Base-by-base conservation (phyloP, 164 flowering plant genomes). In the Berberis vulgaris region DNA sequence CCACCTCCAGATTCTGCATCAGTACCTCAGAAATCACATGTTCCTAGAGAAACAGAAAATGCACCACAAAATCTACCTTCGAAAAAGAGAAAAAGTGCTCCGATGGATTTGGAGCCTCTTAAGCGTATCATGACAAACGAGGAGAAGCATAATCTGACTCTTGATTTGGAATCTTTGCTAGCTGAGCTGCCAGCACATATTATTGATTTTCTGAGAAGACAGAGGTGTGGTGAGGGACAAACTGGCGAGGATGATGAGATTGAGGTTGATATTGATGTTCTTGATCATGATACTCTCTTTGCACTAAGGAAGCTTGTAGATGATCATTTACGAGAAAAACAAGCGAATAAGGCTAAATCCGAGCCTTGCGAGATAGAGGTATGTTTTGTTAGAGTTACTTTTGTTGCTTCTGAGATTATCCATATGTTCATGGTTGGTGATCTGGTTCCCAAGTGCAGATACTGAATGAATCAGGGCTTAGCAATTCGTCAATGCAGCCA, bases 251-350 rank as follows among this genome's bases (percentile, higher is more conserved):
- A 89, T 53, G 87, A 82, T 65, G 98, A 92, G 74, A 81, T 92
- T 54, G 98, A 92, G 77, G 76, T 92, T 74, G 98, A 92, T 71
- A 81, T 94, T 64, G 85, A 85, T 72, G 73, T 82, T 46, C 84
- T 89, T 2, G 70, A 75, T 65, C 83, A 86, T 79, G 95, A 89
- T 60, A 83, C 83, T 6, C 72, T 92, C 73, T 82, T 83, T 62
- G 69, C 60, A 4, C 62, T 92, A 41, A 72, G 91, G 71, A 79
- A 80, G 68, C 93, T 92, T 71, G 62, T 92, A 55, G 89, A 92
- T 76, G 86, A 85, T 45, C 78, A 74, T 78, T 49, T 86, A 67
- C 74, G 45, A 64, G 84, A 83, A 71, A 83, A 77, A 61, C 77
- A 77, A 65, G 79, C 61, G 54, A 66, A 69, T 6, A 78, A 69